Conservation (phyloP, 1,284 basidiomycete genomes). For the Filobasidium uniguttulatum region DNA sequence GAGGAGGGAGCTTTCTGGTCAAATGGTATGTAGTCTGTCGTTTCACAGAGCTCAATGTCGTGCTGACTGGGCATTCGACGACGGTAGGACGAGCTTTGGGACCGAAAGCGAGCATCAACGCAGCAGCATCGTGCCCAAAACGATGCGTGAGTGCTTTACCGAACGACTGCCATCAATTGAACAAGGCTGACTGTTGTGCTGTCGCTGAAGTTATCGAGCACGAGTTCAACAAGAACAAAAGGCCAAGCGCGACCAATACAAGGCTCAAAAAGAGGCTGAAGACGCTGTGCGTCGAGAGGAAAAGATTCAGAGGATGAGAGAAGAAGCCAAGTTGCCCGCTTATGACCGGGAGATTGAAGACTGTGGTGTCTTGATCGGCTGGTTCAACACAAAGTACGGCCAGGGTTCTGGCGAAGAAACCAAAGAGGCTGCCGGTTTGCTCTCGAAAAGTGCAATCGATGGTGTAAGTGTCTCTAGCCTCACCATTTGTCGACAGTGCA, state of each 20-base stretch:
- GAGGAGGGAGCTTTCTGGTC: slow-evolving; percentile 57
- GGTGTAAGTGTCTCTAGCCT: neutral
- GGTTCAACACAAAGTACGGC: slow-evolving; percentile 61
- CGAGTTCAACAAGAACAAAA: slow-evolving; percentile 66
- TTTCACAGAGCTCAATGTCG: neutral
- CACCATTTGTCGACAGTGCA: neutral
- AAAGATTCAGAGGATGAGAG: slow-evolving; percentile 64
- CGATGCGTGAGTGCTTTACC: slow-evolving; percentile 44
- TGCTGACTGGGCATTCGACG: slow-evolving; percentile 3
- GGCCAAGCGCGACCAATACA: slow-evolving; percentile 62
- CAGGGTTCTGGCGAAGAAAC: slow-evolving; percentile 26
- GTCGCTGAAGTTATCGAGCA: slow-evolving; percentile 46
- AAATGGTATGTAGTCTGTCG: slow-evolving; percentile 39
- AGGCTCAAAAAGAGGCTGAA: slow-evolving; percentile 66
- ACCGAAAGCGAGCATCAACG: slow-evolving; percentile 61
- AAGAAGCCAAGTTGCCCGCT: slow-evolving; percentile 82
- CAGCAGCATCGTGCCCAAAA: slow-evolving; percentile 62
- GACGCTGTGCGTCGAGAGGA: slow-evolving; percentile 74
- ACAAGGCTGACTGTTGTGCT: neutral
- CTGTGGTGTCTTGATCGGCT: slow-evolving; percentile 60
- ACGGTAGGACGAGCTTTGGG: slow-evolving; percentile 51
- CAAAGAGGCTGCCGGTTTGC: slow-evolving; percentile 23
- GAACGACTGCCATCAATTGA: neutral
- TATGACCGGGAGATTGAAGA: slow-evolving; percentile 93
- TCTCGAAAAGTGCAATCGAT: slow-evolving; percentile 35